Base-by-base conservation (phyloP, 208 protist genomes). In the Crithidia thermophila region DNA sequence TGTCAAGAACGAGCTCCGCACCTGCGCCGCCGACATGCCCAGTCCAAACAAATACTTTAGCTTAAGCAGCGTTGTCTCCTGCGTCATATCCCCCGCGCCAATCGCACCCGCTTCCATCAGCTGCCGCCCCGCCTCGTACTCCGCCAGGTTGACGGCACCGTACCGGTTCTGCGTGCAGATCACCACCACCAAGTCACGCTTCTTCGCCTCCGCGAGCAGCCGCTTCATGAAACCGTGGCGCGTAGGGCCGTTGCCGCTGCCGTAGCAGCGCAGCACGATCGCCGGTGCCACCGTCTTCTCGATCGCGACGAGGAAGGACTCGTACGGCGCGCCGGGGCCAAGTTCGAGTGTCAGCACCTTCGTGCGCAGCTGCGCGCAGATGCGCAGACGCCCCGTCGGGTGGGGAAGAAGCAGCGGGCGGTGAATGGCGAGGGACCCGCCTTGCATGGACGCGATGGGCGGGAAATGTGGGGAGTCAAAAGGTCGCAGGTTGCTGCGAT, bases 381-480 rank as follows among this genome's bases (percentile, higher is more conserved):
- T 74, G 43, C 72, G 67, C 61, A 96, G 74, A 36, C 52, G 61
- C 21, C 82, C 79, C 5, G 51, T 67, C 3, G 88, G 89, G 37
- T 81, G 75, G 27, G 68, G 73, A 13, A 76, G 77, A 13, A 93
- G 58, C 34, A 85, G 75, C 43, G 67, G 68, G 14, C 42, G 71
- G 56, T 84, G 73, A 10, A 94, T 43, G 2, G 61, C 53, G 47
- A 98, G 71, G 18, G 36, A 58, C 0, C 70, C 75, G 31, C 75
- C 75, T 9, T 82, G 60, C 71, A 94, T 86, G 13, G 68, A 82
- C 0, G 83, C 98, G 11, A 99, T 67, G 21, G 91, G 81, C 0
- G 87, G 84, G 64, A 91, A 98, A 74, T 98, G 94, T 0, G 85
- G 92, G 9, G 86, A 94, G 61, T 84, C 85, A 75, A 98, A 99